These are phyloP conservation scores for Trifolium repens DNA, from an alignment of 306 rosid species.

Conservation along the genomic window DNA sequence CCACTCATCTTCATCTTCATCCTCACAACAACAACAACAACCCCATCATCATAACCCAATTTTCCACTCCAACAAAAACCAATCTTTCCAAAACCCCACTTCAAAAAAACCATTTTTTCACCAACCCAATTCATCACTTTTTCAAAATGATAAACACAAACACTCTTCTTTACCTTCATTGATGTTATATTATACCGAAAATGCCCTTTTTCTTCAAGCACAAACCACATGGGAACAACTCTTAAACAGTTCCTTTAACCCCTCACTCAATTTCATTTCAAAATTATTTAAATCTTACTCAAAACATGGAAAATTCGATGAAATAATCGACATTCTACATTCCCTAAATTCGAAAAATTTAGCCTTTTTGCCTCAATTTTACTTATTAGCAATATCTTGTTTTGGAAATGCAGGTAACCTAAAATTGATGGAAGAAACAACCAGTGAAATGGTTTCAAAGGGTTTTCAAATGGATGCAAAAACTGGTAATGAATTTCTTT, in stretches of 20 bases:
- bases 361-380: constrained; percentile 59
- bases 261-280: constrained; percentile 55
- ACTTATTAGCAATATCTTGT: constrained; percentile 71
- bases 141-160: background rate
- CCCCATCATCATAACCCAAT: background rate
- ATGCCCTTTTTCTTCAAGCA: constrained; percentile 58
- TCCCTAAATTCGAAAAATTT: constrained; percentile 51
- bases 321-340: constrained; percentile 49
- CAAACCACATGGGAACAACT: constrained; percentile 63
- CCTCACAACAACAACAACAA: background rate
- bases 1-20: background rate
- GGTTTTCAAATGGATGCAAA: constrained; percentile 56
- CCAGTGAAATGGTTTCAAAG: constrained; percentile 65
- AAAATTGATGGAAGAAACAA: constrained; percentile 72
- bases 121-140: background rate
- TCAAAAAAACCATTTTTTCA: background rate
- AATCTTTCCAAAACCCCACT: background rate
- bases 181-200: constrained; percentile 40
- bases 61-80: background rate
- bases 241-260: constrained; percentile 60
- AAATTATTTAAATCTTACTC: constrained; percentile 58
- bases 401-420: constrained; percentile 79
- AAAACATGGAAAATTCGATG: constrained; percentile 45
- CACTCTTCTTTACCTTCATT: background rate
- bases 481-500: constrained; percentile 63